phyloP scores from a whole-genome alignment of 306 rosid genomes.

The Rubus parviflorus region DNA sequence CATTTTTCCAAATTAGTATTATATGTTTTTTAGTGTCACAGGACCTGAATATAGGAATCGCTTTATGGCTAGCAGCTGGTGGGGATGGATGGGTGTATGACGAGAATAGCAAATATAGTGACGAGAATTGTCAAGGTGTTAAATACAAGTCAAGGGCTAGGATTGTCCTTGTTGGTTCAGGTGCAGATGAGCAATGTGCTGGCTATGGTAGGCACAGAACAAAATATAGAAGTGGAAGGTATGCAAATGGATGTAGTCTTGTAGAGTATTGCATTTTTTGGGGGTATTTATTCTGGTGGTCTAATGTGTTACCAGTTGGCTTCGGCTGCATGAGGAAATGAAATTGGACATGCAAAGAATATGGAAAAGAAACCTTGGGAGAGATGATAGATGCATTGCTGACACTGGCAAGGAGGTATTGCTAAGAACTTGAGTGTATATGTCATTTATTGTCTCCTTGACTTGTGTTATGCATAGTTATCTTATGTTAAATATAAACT shows the following conservation, averaged over 20 bases:
- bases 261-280: background rate
- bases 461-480: slow-evolving; percentile 2
- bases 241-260: slow-evolving; percentile 18
- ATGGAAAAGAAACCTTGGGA: slow-evolving; percentile 97
- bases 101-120: slow-evolving; percentile 38
- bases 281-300: slow-evolving; percentile 22
- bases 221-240: slow-evolving; percentile 81
- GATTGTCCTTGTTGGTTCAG: slow-evolving; percentile 97
- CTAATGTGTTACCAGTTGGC: slow-evolving; percentile 63
- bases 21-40: slow-evolving; percentile 30
- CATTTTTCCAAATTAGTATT: slow-evolving; percentile 2
- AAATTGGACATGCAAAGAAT: slow-evolving; percentile 94
- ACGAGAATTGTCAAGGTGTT: slow-evolving; percentile 40
- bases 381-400: slow-evolving; percentile 96
- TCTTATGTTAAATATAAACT: slow-evolving; percentile 11
- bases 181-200: slow-evolving; percentile 99
- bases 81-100: slow-evolving; percentile 79
- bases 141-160: slow-evolving; percentile 78
- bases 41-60: slow-evolving; percentile 94
- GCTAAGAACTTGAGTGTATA: slow-evolving; percentile 17
- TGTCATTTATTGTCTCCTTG: slow-evolving; percentile 8
- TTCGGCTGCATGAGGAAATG: slow-evolving; percentile 83
- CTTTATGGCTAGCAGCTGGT: slow-evolving; percentile 89
- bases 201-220: slow-evolving; percentile 98
- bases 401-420: slow-evolving; percentile 94